Conservation (phyloP, 2,329 filamentous ascomycete genomes). For the Mycosphaerella arachidis region DNA sequence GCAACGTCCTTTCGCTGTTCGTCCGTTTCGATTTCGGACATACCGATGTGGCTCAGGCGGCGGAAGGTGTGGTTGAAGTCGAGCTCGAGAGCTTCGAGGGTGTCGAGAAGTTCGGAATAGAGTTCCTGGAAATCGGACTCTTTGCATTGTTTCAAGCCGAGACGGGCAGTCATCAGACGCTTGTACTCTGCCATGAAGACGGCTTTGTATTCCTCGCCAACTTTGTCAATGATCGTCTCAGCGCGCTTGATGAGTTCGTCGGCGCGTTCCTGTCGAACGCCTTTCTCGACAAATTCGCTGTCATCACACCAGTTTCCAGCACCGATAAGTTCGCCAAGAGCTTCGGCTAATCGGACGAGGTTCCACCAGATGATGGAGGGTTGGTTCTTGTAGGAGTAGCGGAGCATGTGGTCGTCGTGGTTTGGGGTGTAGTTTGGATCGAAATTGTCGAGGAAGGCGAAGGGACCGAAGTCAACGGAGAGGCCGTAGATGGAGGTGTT, state of each 20-base stretch:
- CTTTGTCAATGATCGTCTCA: slow-evolving; percentile 74
- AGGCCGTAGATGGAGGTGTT: slow-evolving; percentile 90
- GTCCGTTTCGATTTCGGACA: slow-evolving; percentile 61
- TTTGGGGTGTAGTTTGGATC: slow-evolving; percentile 94
- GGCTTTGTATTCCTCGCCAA: slow-evolving; percentile 81
- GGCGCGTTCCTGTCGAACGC: slow-evolving; percentile 65
- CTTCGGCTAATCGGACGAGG: slow-evolving; percentile 82
- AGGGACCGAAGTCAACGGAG: slow-evolving; percentile 91
- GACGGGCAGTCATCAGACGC: slow-evolving; percentile 69
- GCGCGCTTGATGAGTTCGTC: slow-evolving; percentile 71
- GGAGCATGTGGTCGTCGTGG: slow-evolving; percentile 82
- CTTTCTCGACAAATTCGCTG: slow-evolving; percentile 64
- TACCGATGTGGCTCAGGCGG: slow-evolving; percentile 60
- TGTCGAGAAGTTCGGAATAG: slow-evolving; percentile 78
- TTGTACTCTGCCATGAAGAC: slow-evolving; percentile 90
- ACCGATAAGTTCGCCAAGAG: slow-evolving; percentile 81
- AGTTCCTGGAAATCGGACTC: slow-evolving; percentile 73
- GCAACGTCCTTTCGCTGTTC: slow-evolving; percentile 62
- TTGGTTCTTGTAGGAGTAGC: slow-evolving; percentile 91
- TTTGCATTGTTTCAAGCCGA: slow-evolving; percentile 68
- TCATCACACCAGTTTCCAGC: slow-evolving; percentile 69
- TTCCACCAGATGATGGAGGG: slow-evolving; percentile 99
- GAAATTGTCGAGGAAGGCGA: slow-evolving; percentile 96
- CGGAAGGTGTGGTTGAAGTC: slow-evolving; percentile 97
- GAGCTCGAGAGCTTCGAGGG: slow-evolving; percentile 72